Evolutionary conservation across 2,329 filamentous ascomycete species (phyloP).

Genomic region (Stachybotrys chartarum): DNA sequence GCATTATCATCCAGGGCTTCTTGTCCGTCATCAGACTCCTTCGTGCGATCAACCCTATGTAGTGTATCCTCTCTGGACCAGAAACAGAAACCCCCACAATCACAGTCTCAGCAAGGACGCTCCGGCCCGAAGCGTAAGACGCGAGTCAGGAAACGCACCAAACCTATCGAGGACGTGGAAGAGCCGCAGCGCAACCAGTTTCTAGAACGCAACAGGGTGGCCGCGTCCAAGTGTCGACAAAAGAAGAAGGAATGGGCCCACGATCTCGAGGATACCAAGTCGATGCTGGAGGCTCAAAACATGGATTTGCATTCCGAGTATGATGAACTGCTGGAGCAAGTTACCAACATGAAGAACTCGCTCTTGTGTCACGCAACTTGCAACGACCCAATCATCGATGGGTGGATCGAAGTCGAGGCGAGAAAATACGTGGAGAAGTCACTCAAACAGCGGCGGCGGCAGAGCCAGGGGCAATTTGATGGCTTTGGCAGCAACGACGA

Average conservation of each 20-base stretch:
- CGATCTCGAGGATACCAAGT: conserved; percentile 39
- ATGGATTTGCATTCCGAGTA: conserved; percentile 34
- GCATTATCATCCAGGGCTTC: neutral
- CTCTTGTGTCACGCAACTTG: conserved; percentile 47
- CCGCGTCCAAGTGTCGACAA: conserved; percentile 67
- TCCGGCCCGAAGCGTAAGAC: conserved; percentile 13
- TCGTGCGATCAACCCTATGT: neutral
- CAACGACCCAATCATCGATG: conserved; percentile 44
- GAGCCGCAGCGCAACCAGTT: conserved; percentile 44
- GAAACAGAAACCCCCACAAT: neutral
- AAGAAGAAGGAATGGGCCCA: conserved; percentile 53
- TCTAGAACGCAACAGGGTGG: conserved; percentile 63
- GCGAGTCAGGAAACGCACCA: conserved; percentile 14
- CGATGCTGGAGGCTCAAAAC: conserved; percentile 36
- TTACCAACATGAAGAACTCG: conserved; percentile 39
- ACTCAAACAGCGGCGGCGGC: neutral
- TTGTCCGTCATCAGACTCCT: neutral
- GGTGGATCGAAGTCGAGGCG: conserved; percentile 47
- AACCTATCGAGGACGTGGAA: conserved; percentile 1
- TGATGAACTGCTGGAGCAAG: conserved; percentile 33
- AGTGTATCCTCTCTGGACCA: neutral
- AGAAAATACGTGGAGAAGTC: conserved; percentile 35
- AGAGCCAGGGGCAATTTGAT: neutral
- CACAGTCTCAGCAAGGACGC: neutral
- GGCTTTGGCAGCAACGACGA: neutral